A percentile compares a stretch with the other conserved stretches of the same genome.
These are phyloP conservation scores for Zopfia rhizophila DNA, from an alignment of 2,329 filamentous ascomycete genomes.

Conservation along the genomic window DNA sequence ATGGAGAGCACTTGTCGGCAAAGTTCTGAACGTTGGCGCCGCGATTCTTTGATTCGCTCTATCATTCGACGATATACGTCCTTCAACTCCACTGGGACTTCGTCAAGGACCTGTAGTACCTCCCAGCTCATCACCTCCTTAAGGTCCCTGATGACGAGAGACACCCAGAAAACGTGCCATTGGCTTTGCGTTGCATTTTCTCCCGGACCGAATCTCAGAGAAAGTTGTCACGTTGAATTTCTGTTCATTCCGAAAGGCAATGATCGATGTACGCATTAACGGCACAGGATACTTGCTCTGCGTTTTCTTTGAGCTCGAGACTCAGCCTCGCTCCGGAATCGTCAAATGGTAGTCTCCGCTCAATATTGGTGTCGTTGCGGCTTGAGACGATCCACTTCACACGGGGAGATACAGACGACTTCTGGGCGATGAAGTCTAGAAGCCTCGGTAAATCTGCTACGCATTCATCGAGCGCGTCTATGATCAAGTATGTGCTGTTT, in stretches of 20 bases:
- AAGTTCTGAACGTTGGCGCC: too few relatives aligned
- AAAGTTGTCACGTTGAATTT: slow-evolving; percentile 12
- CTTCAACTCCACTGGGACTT: slow-evolving; percentile 13
- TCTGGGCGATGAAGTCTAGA: slow-evolving; percentile 11
- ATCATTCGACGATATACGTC: slow-evolving; percentile 14
- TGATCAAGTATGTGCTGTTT: slow-evolving; percentile 5
- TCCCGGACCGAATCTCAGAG: slow-evolving; percentile 6
- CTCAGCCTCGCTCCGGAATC: slow-evolving; percentile 32
- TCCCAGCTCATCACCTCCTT: slow-evolving; percentile 17
- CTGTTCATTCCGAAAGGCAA: slow-evolving; percentile 32
- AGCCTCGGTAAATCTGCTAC: slow-evolving; percentile 14
- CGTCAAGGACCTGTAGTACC: slow-evolving; percentile 12
- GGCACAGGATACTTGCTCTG: slow-evolving; percentile 41
- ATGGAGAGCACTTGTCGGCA: too few relatives aligned
- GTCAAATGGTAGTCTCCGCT: slow-evolving; percentile 34
- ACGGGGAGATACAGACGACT: slow-evolving; percentile 39
- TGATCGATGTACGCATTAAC: slow-evolving; percentile 50
- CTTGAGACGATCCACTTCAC: slow-evolving; percentile 46
- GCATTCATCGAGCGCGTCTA: slow-evolving; percentile 21
- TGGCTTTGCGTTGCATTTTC: slow-evolving; percentile 39
- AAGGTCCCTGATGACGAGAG: slow-evolving; percentile 13
- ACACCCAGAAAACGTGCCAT: too few relatives aligned
- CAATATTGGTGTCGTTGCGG: slow-evolving; percentile 53
- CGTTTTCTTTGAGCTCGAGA: slow-evolving; percentile 42
- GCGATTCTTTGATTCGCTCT: slow-evolving; percentile 3